Conservation (phyloP, 2,329 filamentous ascomycete genomes). For the Fusarium fujikuroi region DNA sequence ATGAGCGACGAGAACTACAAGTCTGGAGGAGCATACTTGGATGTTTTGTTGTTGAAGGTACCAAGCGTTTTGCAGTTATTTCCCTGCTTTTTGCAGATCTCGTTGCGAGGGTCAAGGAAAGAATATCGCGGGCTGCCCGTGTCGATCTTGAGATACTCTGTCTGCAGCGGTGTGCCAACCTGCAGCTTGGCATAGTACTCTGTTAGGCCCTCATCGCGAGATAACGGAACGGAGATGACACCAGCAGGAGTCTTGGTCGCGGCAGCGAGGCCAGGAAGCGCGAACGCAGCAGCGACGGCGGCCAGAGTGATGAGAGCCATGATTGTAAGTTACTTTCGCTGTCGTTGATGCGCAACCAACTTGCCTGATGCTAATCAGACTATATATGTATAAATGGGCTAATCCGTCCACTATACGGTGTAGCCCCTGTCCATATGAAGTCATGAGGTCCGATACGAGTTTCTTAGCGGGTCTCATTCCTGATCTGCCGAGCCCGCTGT, state of each 20-base stretch:
- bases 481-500: neutral
- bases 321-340: neutral
- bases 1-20: rapidly evolving
- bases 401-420: neutral
- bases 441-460: conserved; percentile 1
- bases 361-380: too few species aligned
- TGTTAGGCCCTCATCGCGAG: conserved; percentile 4
- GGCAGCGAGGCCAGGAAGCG: neutral
- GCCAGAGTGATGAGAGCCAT: neutral
- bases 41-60: neutral
- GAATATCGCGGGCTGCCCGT: conserved; percentile 6
- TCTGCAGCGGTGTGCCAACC: conserved; percentile 2
- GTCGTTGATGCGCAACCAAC: neutral
- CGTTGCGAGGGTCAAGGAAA: neutral
- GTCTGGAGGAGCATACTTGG: neutral
- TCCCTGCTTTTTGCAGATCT: neutral
- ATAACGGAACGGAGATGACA: neutral
- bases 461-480: neutral
- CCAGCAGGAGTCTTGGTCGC: neutral
- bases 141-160: conserved; percentile 10
- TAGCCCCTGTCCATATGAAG: neutral
- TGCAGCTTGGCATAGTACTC: neutral
- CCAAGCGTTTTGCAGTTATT: neutral
- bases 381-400: neutral
- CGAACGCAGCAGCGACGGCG: neutral